Evolutionary conservation across 441 rosid genomes (phyloP), one percentile per base, ranked within the genome.

Genomic region (Francoa sonchifolia): DNA sequence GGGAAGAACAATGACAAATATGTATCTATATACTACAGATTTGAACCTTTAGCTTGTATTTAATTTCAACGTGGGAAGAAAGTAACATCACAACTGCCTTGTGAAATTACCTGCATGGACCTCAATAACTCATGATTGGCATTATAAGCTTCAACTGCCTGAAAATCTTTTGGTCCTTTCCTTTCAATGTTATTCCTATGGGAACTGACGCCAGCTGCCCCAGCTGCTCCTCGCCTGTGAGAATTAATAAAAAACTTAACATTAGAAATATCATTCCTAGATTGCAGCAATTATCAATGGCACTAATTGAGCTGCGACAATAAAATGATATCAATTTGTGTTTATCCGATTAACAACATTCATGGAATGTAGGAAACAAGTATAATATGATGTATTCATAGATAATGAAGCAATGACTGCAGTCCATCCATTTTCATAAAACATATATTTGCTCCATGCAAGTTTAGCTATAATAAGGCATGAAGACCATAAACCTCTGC

Each of bases 21-120:
- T n/a, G n/a, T n/a, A n/a, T n/a, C n/a, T n/a, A n/a, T n/a, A n/a
- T n/a, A n/a, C n/a, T n/a, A n/a, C n/a, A n/a, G n/a, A n/a, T n/a
- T n/a, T n/a, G n/a, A n/a, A n/a, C n/a, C n/a, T n/a, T n/a, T n/a
- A n/a, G n/a, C n/a, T n/a, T n/a, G n/a, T n/a, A n/a, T n/a, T n/a
- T n/a, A n/a, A n/a, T n/a, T n/a, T n/a, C n/a, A n/a, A n/a, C n/a
- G n/a, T n/a, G n/a, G n/a, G n/a, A n/a, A n/a, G n/a, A n/a, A n/a
- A n/a, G n/a, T n/a, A n/a, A n/a, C n/a, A n/a, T n/a, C n/a, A n/a
- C n/a, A n/a, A n/a, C n/a, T n/a, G n/a, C n/a, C n/a, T n/a, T 48
- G 26, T 33, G 23, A 32, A 49, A 23, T 55, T 77, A 83, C 94
- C 83, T 74, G 83, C 65, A 60, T 30, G 12, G 57, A 40, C 35